phyloP scores from a whole-genome alignment of 495 filamentous ascomycete genomes.

The Neurospora sp. region DNA sequence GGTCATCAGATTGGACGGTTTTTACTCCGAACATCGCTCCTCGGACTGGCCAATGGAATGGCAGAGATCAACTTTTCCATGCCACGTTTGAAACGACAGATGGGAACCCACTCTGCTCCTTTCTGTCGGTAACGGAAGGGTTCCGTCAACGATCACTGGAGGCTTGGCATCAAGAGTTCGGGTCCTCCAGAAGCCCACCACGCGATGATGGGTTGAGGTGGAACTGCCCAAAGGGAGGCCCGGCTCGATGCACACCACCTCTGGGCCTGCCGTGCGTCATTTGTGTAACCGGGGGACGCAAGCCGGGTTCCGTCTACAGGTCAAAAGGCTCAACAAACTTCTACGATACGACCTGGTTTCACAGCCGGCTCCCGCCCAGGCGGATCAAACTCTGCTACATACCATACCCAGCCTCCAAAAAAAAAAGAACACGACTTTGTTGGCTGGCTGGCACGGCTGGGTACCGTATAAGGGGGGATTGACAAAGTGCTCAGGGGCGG shows the following conservation, averaged over 20 bases:
- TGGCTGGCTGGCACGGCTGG: not conserved
- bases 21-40: not conserved
- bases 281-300: not conserved
- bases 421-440: not conserved
- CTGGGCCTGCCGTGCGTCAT: not conserved
- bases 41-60: not conserved
- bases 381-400: not conserved
- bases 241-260: not conserved
- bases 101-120: not conserved
- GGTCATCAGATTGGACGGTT: not conserved
- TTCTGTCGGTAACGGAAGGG: not conserved
- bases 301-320: not conserved
- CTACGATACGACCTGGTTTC: not conserved
- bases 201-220: not conserved
- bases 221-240: not conserved
- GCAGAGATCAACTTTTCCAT: not conserved
- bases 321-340: not conserved
- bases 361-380: not conserved
- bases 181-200: not conserved
- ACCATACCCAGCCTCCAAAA: not conserved
- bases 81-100: not conserved
- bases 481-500: not conserved
- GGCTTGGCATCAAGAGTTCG: not conserved
- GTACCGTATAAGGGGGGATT: not conserved
- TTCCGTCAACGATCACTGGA: not conserved